Evolutionary conservation across 106 monocot genomes (phyloP).

Genomic region (Gastrodia elata): DNA sequence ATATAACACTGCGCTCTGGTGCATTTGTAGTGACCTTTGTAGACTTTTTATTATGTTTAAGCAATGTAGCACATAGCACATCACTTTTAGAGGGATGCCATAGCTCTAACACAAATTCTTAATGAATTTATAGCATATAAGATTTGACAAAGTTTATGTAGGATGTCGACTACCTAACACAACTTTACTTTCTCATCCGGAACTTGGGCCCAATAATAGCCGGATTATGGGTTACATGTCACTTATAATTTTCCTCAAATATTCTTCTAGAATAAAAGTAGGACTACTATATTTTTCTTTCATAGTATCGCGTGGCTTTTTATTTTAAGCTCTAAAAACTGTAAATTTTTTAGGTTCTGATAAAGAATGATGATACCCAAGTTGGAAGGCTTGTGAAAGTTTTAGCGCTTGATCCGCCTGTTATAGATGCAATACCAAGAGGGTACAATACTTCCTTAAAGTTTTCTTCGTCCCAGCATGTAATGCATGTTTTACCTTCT

Average conservation of each 20-base stretch:
- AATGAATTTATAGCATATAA: too few species aligned
- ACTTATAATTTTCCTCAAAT: not conserved
- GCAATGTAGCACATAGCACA: too few species aligned
- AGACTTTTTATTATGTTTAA: too few species aligned
- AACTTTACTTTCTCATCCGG: too few species aligned
- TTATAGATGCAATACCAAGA: not conserved
- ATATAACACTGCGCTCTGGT: too few species aligned
- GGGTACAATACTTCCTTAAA: constrained; percentile 9
- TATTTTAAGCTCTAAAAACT: not conserved
- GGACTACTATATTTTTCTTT: constrained; percentile 1
- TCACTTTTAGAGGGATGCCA: too few species aligned
- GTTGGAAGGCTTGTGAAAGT: constrained; percentile 63
- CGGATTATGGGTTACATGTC: not conserved
- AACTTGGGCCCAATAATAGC: too few species aligned
- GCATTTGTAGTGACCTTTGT: too few species aligned
- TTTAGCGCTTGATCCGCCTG: constrained; percentile 44
- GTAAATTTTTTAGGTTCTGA: constrained; percentile 43
- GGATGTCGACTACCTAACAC: too few species aligned
- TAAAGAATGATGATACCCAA: constrained; percentile 54
- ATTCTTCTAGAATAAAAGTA: constrained; percentile 3
- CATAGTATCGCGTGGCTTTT: not conserved
- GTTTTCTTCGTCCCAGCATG: constrained; percentile 2
- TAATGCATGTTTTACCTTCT: constrained; percentile 42
- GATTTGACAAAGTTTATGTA: too few species aligned
- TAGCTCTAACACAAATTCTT: too few species aligned